These are phyloP conservation scores for Combretum micranthum DNA, from an alignment of 345 rosid genomes.

Conservation along the genomic window DNA sequence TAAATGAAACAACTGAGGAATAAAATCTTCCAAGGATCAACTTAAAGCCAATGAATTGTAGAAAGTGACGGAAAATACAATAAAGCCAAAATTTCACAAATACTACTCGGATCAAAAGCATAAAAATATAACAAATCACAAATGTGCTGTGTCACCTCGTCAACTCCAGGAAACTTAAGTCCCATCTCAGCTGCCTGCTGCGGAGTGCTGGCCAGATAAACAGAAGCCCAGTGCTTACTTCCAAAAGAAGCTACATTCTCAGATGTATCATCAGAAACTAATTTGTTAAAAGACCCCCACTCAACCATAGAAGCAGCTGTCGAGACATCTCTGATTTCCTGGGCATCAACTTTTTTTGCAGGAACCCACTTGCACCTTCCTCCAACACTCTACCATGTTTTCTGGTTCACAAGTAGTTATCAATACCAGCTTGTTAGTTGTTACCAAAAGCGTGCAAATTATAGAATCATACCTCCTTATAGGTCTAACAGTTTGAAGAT, in stretches of 20 bases:
- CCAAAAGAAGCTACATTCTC: conserved; percentile 55
- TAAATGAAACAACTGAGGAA: conserved; percentile 5
- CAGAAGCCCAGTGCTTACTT: conserved; percentile 89
- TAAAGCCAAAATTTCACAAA: neutral
- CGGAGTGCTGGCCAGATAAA: conserved; percentile 96
- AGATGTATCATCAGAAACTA: conserved; percentile 45
- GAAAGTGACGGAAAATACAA: neutral
- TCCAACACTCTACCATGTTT: conserved; percentile 85
- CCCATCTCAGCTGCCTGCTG: conserved; percentile 97
- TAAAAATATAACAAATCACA: neutral
- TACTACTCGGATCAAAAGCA: neutral
- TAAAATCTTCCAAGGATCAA: neutral
- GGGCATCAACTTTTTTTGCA: conserved; percentile 54
- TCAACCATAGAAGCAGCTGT: conserved; percentile 44
- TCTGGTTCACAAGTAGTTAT: conserved; percentile 40
- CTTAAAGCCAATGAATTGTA: no score
- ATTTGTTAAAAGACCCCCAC: conserved; percentile 70
- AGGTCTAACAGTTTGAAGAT: conserved; percentile 79
- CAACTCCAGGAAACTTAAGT: conserved; percentile 87
- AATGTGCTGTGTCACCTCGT: conserved; percentile 73
- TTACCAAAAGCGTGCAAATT: conserved; percentile 6
- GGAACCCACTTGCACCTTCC: conserved; percentile 99
- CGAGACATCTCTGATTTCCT: conserved; percentile 36
- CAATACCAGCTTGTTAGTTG: conserved; percentile 8
- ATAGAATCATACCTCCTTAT: conserved; percentile 58